Base-by-base conservation (phyloP, 352 stramenopile genomes). In the Globisporangium orthogonon region DNA sequence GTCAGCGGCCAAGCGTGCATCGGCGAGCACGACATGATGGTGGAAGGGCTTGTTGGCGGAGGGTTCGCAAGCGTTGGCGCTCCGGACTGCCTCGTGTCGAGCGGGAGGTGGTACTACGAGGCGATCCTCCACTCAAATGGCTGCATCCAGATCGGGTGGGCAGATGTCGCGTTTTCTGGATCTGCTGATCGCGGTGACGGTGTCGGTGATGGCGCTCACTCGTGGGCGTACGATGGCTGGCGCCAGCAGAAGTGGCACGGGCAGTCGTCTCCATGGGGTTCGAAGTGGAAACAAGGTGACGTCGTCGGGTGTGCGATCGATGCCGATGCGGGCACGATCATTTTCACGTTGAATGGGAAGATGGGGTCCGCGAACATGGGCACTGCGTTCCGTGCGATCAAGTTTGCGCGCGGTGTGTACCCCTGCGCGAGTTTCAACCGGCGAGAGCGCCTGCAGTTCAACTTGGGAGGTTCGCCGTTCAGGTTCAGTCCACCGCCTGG, bases 111-210 rank as follows among this genome's bases (percentile, higher is more conserved):
- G 87, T 96, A 96, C 62, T 97, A 95, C 61, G 90, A 98, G 79
- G 93, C 93, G n/a, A 89, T 78, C n/a, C 61, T 98, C 17, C 71
- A 90, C 52, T 96, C 89, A 0, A 96, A 95, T 39, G 92, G 92
- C 46, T 94, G 94, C 56, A 97, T 98, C 63, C 93, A 98, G 66
- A 95, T 98, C 54, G 93, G 93, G 3, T 98, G 91, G 93, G 87
- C 88, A 28, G 87, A 97, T 61, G 81, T 91, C 10, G 82, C 83
- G 9, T 97, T 97, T 52, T 93, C 69, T 13, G 85, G 87, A 30
- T 86, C 90, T 28, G 86, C 89, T 23, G 86, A 91, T 53, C 71
- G 88, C 37, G 93, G 91, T 39, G 86, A 97, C 70, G 93, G 93
- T 47, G 90, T 98, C 53, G 93, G 93, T 52, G 93, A 98, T 70